phyloP scores from a whole-genome alignment of 306 rosid genomes.

The Neltuma alba region DNA sequence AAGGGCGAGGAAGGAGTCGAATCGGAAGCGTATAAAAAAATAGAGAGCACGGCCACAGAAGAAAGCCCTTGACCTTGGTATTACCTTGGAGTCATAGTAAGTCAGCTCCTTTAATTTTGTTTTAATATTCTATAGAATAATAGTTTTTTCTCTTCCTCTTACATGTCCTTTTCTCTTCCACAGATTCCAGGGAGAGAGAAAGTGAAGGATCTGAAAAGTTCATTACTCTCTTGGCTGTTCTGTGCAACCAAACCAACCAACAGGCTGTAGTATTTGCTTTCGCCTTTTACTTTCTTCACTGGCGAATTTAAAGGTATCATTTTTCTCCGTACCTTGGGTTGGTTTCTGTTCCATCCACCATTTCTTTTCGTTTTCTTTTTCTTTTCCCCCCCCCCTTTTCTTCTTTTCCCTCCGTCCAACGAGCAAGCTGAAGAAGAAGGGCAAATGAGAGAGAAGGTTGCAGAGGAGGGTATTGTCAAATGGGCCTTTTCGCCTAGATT shows the following conservation, averaged over 20 bases:
- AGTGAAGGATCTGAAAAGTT: slow-evolving; percentile 46
- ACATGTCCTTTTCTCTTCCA: slow-evolving; percentile 52
- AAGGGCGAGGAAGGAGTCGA: neutral
- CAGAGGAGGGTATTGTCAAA: slow-evolving; percentile 34
- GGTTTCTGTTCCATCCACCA: slow-evolving; percentile 58
- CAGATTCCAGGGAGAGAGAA: slow-evolving; percentile 57
- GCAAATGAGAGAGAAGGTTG: slow-evolving; percentile 24
- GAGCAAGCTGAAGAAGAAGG: slow-evolving; percentile 4
- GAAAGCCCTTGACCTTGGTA: slow-evolving; percentile 40
- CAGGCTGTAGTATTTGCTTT: slow-evolving; percentile 8
- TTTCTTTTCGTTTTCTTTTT: neutral
- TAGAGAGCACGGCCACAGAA: neutral
- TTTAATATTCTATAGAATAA: neutral
- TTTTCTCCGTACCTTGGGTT: slow-evolving; percentile 53
- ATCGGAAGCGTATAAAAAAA: neutral
- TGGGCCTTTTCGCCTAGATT: slow-evolving; percentile 48
- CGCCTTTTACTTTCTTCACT: slow-evolving; percentile 40
- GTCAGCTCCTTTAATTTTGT: slow-evolving; percentile 31
- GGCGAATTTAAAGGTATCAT: slow-evolving; percentile 49
- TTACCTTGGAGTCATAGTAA: slow-evolving; percentile 32
- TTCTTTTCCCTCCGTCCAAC: slow-evolving; percentile 33
- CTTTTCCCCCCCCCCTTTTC: neutral
- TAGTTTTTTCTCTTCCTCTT: neutral
- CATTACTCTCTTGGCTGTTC: slow-evolving; percentile 39
- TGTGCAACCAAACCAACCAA: slow-evolving; percentile 36